A percentile compares a stretch with the other conserved stretches of the same genome.
Conservation (phyloP, 257 asterid genomes). For the Gentiana straminea region DNA sequence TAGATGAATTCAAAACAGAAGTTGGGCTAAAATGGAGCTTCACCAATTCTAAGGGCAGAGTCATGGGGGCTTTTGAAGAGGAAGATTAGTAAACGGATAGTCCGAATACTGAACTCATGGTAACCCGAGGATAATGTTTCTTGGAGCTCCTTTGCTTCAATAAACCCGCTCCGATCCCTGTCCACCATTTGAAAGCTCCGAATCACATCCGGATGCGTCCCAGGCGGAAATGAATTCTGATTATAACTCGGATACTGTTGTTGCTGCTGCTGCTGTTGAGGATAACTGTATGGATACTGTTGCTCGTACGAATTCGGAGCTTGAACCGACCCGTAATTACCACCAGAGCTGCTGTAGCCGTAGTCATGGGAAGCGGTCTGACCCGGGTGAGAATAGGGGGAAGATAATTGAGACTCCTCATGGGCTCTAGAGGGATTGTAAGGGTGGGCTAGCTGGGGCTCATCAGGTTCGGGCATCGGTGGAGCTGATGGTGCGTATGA, state of each 20-base stretch:
- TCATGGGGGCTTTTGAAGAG: slow-evolving; percentile 50
- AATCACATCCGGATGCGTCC: slow-evolving; percentile 68
- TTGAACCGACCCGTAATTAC: slow-evolving; percentile 27
- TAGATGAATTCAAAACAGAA: not conserved
- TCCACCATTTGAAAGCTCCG: slow-evolving; percentile 83
- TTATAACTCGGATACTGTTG: slow-evolving; percentile 15
- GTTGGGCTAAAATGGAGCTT: slow-evolving; percentile 1
- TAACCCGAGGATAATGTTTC: slow-evolving; percentile 53
- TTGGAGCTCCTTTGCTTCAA: slow-evolving; percentile 69
- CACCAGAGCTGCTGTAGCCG: slow-evolving; percentile 1
- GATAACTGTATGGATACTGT: slow-evolving; percentile 16
- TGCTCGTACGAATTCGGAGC: slow-evolving; percentile 11
- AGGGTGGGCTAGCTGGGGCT: slow-evolving; percentile 35
- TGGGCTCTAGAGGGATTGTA: slow-evolving; percentile 21
- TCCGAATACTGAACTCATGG: slow-evolving; percentile 44
- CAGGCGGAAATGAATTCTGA: slow-evolving; percentile 45
- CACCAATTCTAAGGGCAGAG: slow-evolving; percentile 47
- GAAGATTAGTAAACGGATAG: slow-evolving; percentile 65
- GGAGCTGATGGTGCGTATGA: slow-evolving; percentile 67
- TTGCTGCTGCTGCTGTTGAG: slow-evolving; percentile 21
- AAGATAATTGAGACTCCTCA: slow-evolving; percentile 10
- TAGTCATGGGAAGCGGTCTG: slow-evolving; percentile 5
- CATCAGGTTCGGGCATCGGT: slow-evolving; percentile 38
- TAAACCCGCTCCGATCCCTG: slow-evolving; percentile 54
- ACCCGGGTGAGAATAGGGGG: slow-evolving; percentile 22